Percentiles rank a stretch among this genome's conserved stretches.
Conservation (phyloP, 2,329 filamentous ascomycete genomes). For the Knoxdaviesia capensis region DNA sequence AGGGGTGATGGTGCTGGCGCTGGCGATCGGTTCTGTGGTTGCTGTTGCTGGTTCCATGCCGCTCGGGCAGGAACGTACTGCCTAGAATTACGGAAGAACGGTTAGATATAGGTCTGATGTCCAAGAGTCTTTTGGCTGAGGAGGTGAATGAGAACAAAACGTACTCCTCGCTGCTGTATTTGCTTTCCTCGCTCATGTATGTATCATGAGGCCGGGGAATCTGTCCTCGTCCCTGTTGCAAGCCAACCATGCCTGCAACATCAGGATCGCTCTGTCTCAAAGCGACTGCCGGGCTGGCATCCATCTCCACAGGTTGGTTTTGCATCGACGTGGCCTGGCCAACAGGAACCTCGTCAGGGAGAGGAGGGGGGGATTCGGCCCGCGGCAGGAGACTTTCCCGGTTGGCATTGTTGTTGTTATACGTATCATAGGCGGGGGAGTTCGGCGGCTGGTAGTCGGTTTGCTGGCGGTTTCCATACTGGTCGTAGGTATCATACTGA, state of each 20-base stretch:
- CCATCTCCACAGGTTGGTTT: conserved; percentile 45
- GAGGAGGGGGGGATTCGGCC: conserved; percentile 43
- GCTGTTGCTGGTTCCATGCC: conserved; percentile 26
- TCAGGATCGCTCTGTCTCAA: conserved; percentile 48
- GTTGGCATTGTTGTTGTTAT: conserved; percentile 19
- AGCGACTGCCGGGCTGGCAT: conserved; percentile 34
- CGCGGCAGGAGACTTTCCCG: conserved; percentile 21
- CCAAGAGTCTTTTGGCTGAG: neutral
- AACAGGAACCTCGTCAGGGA: conserved; percentile 26
- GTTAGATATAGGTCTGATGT: conserved; percentile 5
- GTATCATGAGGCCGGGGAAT: conserved; percentile 16
- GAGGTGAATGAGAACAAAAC: conserved; percentile 12
- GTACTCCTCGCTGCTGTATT: conserved; percentile 58
- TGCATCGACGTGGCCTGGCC: conserved; percentile 29
- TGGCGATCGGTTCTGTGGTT: no score
- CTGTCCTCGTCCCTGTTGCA: conserved; percentile 34
- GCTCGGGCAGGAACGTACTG: conserved; percentile 35
- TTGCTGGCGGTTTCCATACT: conserved; percentile 10
- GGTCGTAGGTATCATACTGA: conserved; percentile 16
- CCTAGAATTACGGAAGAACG: conserved; percentile 19
- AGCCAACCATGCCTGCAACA: conserved; percentile 51
- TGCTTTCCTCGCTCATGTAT: conserved; percentile 45
- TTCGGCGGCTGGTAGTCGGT: conserved; percentile 1
- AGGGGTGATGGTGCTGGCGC: no score
- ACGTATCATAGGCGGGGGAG: conserved; percentile 17